Percentiles rank a stretch among this genome's conserved stretches.
Conservation (phyloP, 768 basidiomycete genomes). For the Leccinum rimulosum region DNA sequence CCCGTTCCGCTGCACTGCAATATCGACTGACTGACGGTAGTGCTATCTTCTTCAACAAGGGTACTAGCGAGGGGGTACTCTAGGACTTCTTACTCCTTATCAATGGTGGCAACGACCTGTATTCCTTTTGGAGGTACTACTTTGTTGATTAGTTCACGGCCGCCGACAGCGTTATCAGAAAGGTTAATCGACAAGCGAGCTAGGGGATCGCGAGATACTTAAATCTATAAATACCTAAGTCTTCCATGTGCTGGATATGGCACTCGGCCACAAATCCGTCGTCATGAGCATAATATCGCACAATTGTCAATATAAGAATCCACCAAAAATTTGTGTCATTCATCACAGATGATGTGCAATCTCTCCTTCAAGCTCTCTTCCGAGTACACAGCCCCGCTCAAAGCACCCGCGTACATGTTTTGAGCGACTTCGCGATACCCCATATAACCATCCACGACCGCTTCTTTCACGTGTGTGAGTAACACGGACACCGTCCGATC, state of each 20-base stretch:
- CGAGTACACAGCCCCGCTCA: conserved; percentile 34
- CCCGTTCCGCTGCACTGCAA: conserved; percentile 59
- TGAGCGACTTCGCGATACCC: conserved; percentile 64
- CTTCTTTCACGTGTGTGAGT: conserved; percentile 71
- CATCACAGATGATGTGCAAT: conserved; percentile 37
- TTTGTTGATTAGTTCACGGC: neutral
- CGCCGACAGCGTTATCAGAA: neutral
- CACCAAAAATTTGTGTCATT: neutral
- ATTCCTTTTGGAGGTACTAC: neutral
- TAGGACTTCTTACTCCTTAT: conserved; percentile 22
- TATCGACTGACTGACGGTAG: conserved; percentile 69
- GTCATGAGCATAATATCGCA: neutral
- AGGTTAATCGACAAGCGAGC: neutral
- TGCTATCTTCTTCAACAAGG: conserved; percentile 69
- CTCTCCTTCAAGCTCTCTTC: conserved; percentile 39
- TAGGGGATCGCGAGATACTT: neutral
- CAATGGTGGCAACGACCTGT: neutral
- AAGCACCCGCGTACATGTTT: conserved; percentile 43
- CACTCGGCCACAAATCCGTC: no score
- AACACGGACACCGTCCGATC: conserved; percentile 75
- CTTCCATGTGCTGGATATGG: neutral
- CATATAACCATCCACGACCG: conserved; percentile 72
- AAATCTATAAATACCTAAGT: no score
- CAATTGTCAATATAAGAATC: neutral
- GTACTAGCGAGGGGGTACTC: conserved; percentile 64